These are phyloP conservation scores for Leccinum disarticulatum DNA, from an alignment of 768 basidiomycete species.

Conservation along the genomic window DNA sequence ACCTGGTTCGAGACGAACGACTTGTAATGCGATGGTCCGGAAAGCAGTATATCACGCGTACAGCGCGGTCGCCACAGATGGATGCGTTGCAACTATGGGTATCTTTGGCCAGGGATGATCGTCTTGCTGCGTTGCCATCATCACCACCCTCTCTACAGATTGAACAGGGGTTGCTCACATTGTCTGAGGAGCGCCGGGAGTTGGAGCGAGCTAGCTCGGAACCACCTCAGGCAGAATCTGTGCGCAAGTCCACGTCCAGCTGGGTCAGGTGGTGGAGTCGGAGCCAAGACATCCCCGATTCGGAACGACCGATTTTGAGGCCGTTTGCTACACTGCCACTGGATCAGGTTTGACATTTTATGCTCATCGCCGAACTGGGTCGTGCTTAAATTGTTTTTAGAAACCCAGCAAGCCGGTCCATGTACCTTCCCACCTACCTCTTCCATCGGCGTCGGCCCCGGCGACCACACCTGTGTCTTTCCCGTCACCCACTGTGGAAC, in stretches of 20 bases:
- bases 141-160: constrained; percentile 16
- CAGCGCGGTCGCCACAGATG: constrained; percentile 73
- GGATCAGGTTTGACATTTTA: constrained; percentile 20
- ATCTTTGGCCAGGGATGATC: constrained; percentile 33
- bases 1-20: constrained; percentile 56
- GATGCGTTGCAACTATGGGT: constrained; percentile 66
- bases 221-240: constrained; percentile 34
- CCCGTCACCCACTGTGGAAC: constrained; percentile 27
- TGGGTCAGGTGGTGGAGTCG: constrained; percentile 88
- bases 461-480: constrained; percentile 43
- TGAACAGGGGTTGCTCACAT: constrained; percentile 29
- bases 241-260: constrained; percentile 53
- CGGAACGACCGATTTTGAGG: constrained; percentile 26
- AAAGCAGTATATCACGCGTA: constrained; percentile 75
- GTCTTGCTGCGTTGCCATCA: constrained; percentile 15
- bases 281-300: constrained; percentile 40
- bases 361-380: not conserved
- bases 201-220: constrained; percentile 39
- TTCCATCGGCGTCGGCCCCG: constrained; percentile 42
- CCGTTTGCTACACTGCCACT: constrained; percentile 24
- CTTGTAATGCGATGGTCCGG: constrained; percentile 76
- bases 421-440: constrained; percentile 6
- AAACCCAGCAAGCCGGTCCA: constrained; percentile 4
- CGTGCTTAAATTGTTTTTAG: constrained; percentile 15
- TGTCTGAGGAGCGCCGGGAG: constrained; percentile 24